phyloP scores from a whole-genome alignment of 2,329 filamentous ascomycete species.

The Pestalotiopsis sp. region DNA sequence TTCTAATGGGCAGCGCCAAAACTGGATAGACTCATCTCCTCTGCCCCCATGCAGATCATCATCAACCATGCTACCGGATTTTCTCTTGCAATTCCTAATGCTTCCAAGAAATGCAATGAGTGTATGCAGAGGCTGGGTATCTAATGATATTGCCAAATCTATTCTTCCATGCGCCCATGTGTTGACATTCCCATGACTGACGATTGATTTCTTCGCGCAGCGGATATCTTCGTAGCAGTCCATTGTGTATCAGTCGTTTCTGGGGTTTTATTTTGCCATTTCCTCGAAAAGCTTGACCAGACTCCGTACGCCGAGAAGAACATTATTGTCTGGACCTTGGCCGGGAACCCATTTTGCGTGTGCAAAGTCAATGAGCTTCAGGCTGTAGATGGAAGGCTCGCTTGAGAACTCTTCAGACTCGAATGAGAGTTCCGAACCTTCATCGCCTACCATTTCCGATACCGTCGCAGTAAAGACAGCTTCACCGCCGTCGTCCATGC shows the following conservation, averaged over 20 bases:
- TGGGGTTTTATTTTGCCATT: slow-evolving; percentile 43
- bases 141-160: neutral
- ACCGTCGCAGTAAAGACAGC: slow-evolving; percentile 12
- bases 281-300: slow-evolving; percentile 70
- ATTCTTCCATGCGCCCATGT: neutral
- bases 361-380: slow-evolving; percentile 96
- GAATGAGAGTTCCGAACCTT: slow-evolving; percentile 48
- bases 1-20: neutral
- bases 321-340: slow-evolving; percentile 83
- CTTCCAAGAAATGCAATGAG: neutral
- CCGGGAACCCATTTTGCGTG: slow-evolving; percentile 85
- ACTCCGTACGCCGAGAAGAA: slow-evolving; percentile 71
- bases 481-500: slow-evolving; percentile 43
- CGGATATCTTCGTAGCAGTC: neutral
- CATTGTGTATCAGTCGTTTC: neutral
- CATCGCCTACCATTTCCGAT: slow-evolving; percentile 23
- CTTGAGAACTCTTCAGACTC: slow-evolving; percentile 53
- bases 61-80: neutral
- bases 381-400: slow-evolving; percentile 60
- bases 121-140: neutral
- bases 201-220: neutral
- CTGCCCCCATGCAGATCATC: neutral
- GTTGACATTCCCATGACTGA: neutral
- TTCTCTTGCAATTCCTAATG: neutral
- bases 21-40: neutral